Evolutionary conservation across 495 filamentous ascomycete species (phyloP), one percentile per base, ranked within the genome.

Genomic region (Staphylotrichum longicolle): DNA sequence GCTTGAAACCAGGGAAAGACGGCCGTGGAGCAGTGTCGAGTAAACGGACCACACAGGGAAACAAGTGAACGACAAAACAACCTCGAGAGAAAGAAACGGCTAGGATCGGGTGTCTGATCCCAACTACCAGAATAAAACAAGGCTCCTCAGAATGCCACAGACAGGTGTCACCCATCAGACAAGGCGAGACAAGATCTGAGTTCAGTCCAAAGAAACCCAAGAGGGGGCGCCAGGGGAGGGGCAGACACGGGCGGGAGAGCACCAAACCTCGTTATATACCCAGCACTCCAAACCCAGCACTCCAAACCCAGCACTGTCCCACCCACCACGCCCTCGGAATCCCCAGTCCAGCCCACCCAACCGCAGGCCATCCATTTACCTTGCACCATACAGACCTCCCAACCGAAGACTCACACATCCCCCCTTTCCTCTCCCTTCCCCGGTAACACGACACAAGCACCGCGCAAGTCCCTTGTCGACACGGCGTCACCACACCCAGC

Each of bases 191-290:
- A 35, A 60, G 48, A 48, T 53, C 48, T 6, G 48, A 51, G 35
- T 34, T 44, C 46, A 1, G 20, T 27, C 20, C 20, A 27, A 27
- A 33, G 15, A 15, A 11, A 27, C 35, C 40, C 46, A n/a, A 12
- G 15, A 53, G 47, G 6, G 15, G 10, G 9, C 1, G 7, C 15
- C 46, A 40, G 46, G 46, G 54, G 54, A 14, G 33, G 3, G 11
- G 33, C 7, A 6, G 30, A 6, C 41, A 53, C 40, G n/a, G 37
- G 49, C 41, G 47, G 27, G 58, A 8, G 27, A 15, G 58, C 32
- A 33, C 40, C 50, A 27, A 2, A 5, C n/a, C n/a, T 4, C 50
- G 40, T 14, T 61, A 61, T 61, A 61, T 61, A 47, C 34, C 44
- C 14, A 30, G 20, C 20, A 4, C 34, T 27, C 20, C 20, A 41